A percentile compares a stretch with the other conserved stretches of the same genome.
Conservation (phyloP, 2,329 filamentous ascomycete genomes). For the Fusarium ambrosium region DNA sequence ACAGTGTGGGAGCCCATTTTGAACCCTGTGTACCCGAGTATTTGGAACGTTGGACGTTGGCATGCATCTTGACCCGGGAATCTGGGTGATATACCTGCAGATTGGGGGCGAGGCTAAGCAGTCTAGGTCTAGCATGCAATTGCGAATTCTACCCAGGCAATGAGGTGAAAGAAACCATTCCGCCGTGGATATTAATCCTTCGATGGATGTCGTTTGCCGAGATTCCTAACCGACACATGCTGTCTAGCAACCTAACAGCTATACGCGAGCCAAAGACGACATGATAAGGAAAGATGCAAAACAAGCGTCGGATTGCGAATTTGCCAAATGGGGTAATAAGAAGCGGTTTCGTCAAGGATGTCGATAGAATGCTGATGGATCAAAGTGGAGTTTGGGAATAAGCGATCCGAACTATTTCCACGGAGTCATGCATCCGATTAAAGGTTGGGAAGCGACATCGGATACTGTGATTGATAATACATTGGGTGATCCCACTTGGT, state of each 20-base stretch:
- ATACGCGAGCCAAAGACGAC: background rate
- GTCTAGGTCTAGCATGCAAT: background rate
- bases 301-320: conserved; percentile 20
- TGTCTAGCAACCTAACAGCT: background rate
- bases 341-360: background rate
- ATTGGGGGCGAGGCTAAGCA: background rate
- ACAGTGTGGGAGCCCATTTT: background rate
- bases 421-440: background rate
- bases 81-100: conserved; percentile 22
- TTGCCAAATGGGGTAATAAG: conserved; percentile 5
- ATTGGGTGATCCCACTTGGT: background rate
- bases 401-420: background rate
- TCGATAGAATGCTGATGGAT: background rate
- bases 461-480: background rate
- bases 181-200: background rate
- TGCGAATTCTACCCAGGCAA: conserved; percentile 17
- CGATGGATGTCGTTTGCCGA: background rate
- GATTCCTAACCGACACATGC: background rate
- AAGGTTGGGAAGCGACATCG: background rate
- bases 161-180: conserved; percentile 2
- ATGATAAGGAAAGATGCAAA: conserved; percentile 16
- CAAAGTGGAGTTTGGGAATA: conserved; percentile 2
- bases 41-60: background rate
- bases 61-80: conserved; percentile 1
- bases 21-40: background rate